A percentile compares a stretch with the other conserved stretches of the same genome.
Conservation (phyloP, 306 rosid species). For the Boehmeria nivea region DNA sequence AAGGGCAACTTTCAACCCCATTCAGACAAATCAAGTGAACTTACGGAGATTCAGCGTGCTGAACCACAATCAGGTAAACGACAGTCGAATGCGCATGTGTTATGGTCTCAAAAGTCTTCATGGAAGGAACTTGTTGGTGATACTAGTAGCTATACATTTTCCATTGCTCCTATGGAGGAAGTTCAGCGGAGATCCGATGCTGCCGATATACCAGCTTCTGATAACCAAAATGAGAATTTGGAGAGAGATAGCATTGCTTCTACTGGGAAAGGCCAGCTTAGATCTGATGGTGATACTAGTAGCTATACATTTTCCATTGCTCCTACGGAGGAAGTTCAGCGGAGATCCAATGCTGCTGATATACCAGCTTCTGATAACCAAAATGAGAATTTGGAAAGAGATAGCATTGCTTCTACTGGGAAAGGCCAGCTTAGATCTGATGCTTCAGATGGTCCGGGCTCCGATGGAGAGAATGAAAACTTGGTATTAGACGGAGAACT, state of each 20-base stretch:
- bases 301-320: slow-evolving; percentile 39
- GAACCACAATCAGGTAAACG: slow-evolving; percentile 29
- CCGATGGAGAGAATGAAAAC: slow-evolving; percentile 4
- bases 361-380: slow-evolving; percentile 19
- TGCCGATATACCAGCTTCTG: slow-evolving; percentile 14
- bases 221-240: slow-evolving; percentile 14
- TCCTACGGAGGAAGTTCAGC: slow-evolving; percentile 24
- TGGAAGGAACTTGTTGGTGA: slow-evolving; percentile 67
- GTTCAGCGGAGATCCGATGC: slow-evolving; percentile 19
- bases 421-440: background rate
- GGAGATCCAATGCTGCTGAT: slow-evolving; percentile 9
- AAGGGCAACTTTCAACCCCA: slow-evolving; percentile 19
- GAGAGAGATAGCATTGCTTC: slow-evolving; percentile 12
- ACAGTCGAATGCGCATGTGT: slow-evolving; percentile 27
- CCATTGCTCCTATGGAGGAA: slow-evolving; percentile 26
- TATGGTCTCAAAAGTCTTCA: slow-evolving; percentile 71
- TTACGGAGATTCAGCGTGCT: slow-evolving; percentile 21
- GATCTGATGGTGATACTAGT: slow-evolving; percentile 33
- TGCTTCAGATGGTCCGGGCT: slow-evolving; percentile 8
- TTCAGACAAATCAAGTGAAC: slow-evolving; percentile 21
- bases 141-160: slow-evolving; percentile 39
- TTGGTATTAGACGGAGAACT: slow-evolving; percentile 10
- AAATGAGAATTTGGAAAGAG: slow-evolving; percentile 16
- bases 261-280: background rate
- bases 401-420: slow-evolving; percentile 5